Percentiles rank a stretch among this genome's conserved stretches.
Evolutionary conservation across 768 basidiomycete genomes (phyloP).

Genomic region (Mycena galericulata): DNA sequence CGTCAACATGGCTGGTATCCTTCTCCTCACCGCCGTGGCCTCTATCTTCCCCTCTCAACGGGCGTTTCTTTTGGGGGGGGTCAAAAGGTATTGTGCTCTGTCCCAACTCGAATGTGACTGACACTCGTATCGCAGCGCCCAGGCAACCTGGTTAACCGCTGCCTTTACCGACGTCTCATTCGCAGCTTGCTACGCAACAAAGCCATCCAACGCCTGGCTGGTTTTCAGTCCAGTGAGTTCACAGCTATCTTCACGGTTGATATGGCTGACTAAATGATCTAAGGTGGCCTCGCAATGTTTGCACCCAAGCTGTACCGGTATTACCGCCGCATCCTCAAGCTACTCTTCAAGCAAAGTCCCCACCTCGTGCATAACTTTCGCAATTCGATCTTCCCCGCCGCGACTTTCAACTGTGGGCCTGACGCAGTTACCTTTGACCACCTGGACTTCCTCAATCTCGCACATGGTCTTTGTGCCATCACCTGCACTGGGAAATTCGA

Average conservation of each 20-base stretch:
- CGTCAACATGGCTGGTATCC: too few species aligned
- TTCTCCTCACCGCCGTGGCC: neutral
- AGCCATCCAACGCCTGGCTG: neutral
- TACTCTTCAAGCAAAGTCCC: neutral
- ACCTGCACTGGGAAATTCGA: neutral
- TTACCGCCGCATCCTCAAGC: neutral
- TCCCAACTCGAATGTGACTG: too few species aligned
- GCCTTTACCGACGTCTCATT: neutral
- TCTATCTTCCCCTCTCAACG: neutral
- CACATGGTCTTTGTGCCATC: neutral
- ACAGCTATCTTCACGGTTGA: too few species aligned
- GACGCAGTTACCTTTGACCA: neutral
- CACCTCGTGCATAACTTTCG: neutral
- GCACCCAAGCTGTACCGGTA: neutral
- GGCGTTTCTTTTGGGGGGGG: neutral
- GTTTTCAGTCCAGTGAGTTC: neutral
- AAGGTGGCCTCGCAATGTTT: neutral
- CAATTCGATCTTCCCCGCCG: slow-evolving; percentile 2
- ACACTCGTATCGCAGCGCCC: neutral
- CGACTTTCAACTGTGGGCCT: neutral
- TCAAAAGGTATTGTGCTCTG: neutral
- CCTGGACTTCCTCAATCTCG: neutral
- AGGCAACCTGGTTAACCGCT: neutral
- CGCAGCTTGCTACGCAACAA: neutral
- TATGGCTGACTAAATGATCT: too few species aligned